Base-by-base conservation (phyloP, 1,284 basidiomycete genomes). In the Apiotrichum veenhuisii region DNA sequence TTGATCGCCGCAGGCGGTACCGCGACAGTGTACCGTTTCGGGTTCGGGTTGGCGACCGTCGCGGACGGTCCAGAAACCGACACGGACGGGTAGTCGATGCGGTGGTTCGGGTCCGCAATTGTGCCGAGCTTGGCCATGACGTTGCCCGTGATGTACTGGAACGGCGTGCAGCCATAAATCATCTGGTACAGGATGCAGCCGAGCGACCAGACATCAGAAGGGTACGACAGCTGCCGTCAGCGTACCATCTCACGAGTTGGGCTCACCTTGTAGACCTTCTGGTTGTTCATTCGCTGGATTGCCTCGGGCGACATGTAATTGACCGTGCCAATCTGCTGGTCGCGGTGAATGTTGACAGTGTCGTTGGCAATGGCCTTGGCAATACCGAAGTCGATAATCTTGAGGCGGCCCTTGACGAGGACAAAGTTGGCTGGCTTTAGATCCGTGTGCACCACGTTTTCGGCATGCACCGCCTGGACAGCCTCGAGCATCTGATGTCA, bases 291-390 rank as follows among this genome's bases (percentile, higher is more conserved):
- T 47, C 67, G 68, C 56, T 91, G 88, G 56, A 93, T 91, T 10
- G 91, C 89, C 74, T 96, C 92, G 0, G 92, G 92, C 34, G 89
- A 91, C 92, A 96, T 96, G 70, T 93, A 96, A 71, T 96, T 95
- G 37, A 94, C 87, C 0, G 91, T 93, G 1, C 92, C 92, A 64
- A 96, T 87, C 82, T 94, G 91, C 70, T 91, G 88, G 65, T 97
- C 93, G 52, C 93, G 83, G 64, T 94, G 90, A 54, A 97, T 96
- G 69, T 97, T 96, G 5, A 94, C 95, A 2, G 93, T 97, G 69
- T 97, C 93, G 70, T 94, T 95, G 7, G 92, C 91, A 63, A 97
- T 93, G 8, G 92, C 92, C 73, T 96, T 96, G 5, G 93, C 93
- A 68, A 97, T 97, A 15, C 93, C 93, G 67, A 97, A 97, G 74